Evolutionary conservation across 202 grass and related monocot genomes (phyloP).

Genomic region (Dendrocalamus latiflorus): DNA sequence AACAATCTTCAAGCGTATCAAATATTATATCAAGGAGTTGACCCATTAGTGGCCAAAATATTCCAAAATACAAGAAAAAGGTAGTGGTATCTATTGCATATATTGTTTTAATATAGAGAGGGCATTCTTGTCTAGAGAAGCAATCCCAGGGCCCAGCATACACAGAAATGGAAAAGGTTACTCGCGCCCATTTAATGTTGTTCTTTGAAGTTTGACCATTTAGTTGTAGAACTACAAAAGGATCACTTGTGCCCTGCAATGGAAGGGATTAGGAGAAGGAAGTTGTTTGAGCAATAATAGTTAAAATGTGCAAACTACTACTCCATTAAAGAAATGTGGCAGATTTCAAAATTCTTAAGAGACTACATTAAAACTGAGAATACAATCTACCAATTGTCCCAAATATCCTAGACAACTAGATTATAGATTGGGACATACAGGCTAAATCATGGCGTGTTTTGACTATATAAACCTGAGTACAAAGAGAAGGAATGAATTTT

Average conservation of each 20-base stretch:
- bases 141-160: not conserved
- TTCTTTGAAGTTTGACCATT: slow-evolving; percentile 71
- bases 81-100: not conserved
- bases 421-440: too few species aligned
- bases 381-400: too few species aligned
- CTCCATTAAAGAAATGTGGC: not conserved
- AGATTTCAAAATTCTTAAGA: not conserved
- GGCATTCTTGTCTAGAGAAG: not conserved
- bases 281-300: not conserved
- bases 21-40: not conserved
- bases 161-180: slow-evolving; percentile 17
- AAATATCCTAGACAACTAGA: too few species aligned
- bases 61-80: not conserved
- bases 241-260: slow-evolving; percentile 93
- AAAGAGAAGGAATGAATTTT: too few species aligned
- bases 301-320: not conserved
- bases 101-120: not conserved
- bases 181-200: slow-evolving; percentile 98
- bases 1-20: slow-evolving; percentile 14
- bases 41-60: not conserved
- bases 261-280: not conserved
- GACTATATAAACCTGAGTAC: too few species aligned
- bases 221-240: slow-evolving; percentile 79
- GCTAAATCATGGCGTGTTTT: too few species aligned
- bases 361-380: not conserved